Conservation (phyloP, 2,329 filamentous ascomycete species). For the Pseudogymnoascus pannorum region DNA sequence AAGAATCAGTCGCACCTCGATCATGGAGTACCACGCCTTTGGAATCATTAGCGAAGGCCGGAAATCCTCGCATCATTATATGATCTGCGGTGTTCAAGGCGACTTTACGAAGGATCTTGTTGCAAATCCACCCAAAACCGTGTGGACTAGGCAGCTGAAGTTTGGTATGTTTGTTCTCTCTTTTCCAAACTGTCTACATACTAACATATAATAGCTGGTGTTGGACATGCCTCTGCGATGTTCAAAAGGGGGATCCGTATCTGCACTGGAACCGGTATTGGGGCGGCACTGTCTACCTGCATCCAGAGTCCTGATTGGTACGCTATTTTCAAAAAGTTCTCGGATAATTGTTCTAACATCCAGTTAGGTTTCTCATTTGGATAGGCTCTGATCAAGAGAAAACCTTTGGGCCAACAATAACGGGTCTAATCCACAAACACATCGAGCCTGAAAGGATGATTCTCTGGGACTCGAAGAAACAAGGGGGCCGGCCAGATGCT, state of each 20-base stretch:
- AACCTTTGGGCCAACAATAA: conserved; percentile 35
- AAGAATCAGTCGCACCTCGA: conserved; percentile 35
- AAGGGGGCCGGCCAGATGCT: conserved; percentile 34
- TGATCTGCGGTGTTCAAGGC: conserved; percentile 38
- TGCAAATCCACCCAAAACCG: conserved; percentile 32
- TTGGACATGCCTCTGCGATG: conserved; percentile 37
- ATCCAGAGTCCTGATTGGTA: conserved; percentile 35
- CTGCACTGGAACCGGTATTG: conserved; percentile 36
- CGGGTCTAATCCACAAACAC: conserved; percentile 32
- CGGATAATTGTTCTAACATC: conserved; percentile 10
- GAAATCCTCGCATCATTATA: conserved; percentile 32
- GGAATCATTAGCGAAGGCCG: conserved; percentile 36
- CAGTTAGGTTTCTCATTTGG: conserved; percentile 35
- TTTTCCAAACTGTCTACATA: background rate
- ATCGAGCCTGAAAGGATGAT: conserved; percentile 37
- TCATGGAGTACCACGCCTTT: conserved; percentile 39
- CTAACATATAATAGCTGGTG: conserved; percentile 30
- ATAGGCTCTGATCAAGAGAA: conserved; percentile 37
- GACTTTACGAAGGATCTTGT: conserved; percentile 36
- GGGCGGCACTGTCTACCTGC: conserved; percentile 35
- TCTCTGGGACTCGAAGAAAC: conserved; percentile 36
- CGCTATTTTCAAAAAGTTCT: background rate
- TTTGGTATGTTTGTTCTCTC: conserved; percentile 28
- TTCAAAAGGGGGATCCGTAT: conserved; percentile 36
- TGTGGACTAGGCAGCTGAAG: conserved; percentile 37